Evolutionary conservation across 805 yeast genomes (phyloP).

Genomic region (Myxozyma kluyveri): DNA sequence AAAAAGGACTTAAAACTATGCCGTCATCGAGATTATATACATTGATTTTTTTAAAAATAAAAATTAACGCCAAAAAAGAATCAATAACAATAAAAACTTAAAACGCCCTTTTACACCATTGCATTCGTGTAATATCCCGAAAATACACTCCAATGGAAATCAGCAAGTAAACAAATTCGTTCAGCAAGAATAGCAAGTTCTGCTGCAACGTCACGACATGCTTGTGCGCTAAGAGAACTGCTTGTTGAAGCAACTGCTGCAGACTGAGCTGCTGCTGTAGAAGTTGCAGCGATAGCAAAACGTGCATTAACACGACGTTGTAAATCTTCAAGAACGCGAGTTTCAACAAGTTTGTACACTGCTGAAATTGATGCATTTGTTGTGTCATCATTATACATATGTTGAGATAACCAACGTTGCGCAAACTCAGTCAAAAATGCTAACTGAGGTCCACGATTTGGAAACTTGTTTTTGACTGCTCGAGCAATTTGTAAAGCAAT

Average conservation of each 20-base stretch:
- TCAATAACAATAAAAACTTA: too few species aligned
- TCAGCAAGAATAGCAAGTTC: conserved; percentile 24
- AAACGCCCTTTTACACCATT: neutral
- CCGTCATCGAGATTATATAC: neutral
- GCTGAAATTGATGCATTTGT: conserved; percentile 1
- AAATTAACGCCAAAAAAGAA: too few species aligned
- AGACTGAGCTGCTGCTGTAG: conserved; percentile 2
- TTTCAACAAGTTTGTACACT: conserved; percentile 21
- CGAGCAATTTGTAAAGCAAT: conserved; percentile 28
- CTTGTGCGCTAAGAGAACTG: neutral
- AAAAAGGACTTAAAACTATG: neutral
- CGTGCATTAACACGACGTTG: conserved; percentile 16
- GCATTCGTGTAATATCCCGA: conserved; percentile 20
- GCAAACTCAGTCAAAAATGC: conserved; percentile 9
- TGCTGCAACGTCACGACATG: conserved; percentile 21
- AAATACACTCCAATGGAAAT: conserved; percentile 29
- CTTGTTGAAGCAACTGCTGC: neutral
- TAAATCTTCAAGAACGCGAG: conserved; percentile 20
- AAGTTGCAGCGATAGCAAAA: neutral
- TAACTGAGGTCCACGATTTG: conserved; percentile 8
- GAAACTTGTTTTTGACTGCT: conserved; percentile 9
- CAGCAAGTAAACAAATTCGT: conserved; percentile 20
- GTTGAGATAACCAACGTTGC: conserved; percentile 11
- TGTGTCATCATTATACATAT: conserved; percentile 2
- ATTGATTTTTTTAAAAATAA: neutral